phyloP scores from a whole-genome alignment of 352 stramenopile species.

The Globisporangium uncinulatum region DNA sequence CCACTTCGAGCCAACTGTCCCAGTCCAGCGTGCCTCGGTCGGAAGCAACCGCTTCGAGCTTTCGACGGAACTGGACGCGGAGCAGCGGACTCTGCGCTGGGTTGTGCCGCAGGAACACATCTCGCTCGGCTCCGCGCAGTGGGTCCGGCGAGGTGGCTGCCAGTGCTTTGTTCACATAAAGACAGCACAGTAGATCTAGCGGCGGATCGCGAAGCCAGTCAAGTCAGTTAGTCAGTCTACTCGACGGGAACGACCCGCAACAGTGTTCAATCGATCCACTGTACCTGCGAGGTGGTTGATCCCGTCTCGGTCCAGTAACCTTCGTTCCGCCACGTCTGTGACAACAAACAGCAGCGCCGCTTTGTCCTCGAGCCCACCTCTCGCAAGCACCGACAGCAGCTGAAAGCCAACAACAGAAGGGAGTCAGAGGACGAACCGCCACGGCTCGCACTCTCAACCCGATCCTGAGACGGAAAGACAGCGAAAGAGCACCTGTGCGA shows the following conservation, averaged over 20 bases:
- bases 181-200: constrained; percentile 42
- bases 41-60: constrained; percentile 26
- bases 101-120: constrained; percentile 6
- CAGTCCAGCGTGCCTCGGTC: constrained; percentile 22
- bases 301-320: constrained; percentile 28
- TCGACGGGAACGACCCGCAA: background rate
- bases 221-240: background rate
- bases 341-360: constrained; percentile 48
- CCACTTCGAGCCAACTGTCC: constrained; percentile 31
- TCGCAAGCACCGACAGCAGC: constrained; percentile 38
- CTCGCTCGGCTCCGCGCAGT: constrained; percentile 5
- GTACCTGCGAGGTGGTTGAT: constrained; percentile 47
- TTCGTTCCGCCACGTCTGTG: constrained; percentile 18
- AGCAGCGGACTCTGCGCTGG: constrained; percentile 34
- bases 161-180: constrained; percentile 40
- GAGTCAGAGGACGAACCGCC: background rate
- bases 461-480: background rate
- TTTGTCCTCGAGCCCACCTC: constrained; percentile 42
- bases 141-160: constrained; percentile 4
- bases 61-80: constrained; percentile 37
- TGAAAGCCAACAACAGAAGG: constrained; percentile 4
- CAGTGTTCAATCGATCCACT: background rate
- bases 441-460: background rate
- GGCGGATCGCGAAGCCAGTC: background rate
- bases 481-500: constrained; percentile 39